These are phyloP conservation scores for Periconia sp. DNA, from an alignment of 2,329 filamentous ascomycete genomes.

Conservation along the genomic window DNA sequence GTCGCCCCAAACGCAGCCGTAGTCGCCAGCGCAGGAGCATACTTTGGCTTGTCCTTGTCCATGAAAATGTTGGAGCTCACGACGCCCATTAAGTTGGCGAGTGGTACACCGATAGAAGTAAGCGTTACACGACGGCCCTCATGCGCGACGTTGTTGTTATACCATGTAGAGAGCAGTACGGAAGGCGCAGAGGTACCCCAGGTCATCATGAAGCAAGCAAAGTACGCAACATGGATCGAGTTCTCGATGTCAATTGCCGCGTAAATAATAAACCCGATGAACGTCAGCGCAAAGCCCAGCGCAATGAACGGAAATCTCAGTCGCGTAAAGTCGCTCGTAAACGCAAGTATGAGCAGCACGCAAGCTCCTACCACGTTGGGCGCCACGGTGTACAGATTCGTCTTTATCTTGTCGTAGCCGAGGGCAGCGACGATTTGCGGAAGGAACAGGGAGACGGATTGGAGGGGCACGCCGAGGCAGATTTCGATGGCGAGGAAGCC, in stretches of 20 bases:
- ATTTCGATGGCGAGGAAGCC: constrained; percentile 63
- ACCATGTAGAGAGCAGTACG: constrained; percentile 72
- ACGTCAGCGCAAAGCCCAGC: constrained; percentile 74
- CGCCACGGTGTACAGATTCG: constrained; percentile 82
- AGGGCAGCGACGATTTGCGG: constrained; percentile 63
- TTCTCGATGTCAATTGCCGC: constrained; percentile 69
- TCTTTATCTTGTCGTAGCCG: constrained; percentile 64
- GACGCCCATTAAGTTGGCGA: constrained; percentile 79
- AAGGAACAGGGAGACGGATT: constrained; percentile 63
- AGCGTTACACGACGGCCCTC: constrained; percentile 74
- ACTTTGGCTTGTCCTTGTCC: constrained; percentile 68
- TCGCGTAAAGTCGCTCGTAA: constrained; percentile 70
- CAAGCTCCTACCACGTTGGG: constrained; percentile 77
- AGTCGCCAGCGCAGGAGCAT: constrained; percentile 69
- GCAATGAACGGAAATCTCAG: constrained; percentile 76
- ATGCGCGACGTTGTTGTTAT: constrained; percentile 83
- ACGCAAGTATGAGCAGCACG: constrained; percentile 75
- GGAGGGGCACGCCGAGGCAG: constrained; percentile 64
- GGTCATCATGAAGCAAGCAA: constrained; percentile 81
- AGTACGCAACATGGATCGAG: constrained; percentile 72
- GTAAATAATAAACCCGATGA: constrained; percentile 80
- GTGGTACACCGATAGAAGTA: constrained; percentile 74
- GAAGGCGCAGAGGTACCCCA: constrained; percentile 79
- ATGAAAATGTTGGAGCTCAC: constrained; percentile 73
- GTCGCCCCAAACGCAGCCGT: constrained; percentile 68